Percentiles rank a stretch among this genome's conserved stretches.
These are phyloP conservation scores for Exophiala sideris DNA, from an alignment of 2,329 filamentous ascomycete genomes.

Conservation along the genomic window DNA sequence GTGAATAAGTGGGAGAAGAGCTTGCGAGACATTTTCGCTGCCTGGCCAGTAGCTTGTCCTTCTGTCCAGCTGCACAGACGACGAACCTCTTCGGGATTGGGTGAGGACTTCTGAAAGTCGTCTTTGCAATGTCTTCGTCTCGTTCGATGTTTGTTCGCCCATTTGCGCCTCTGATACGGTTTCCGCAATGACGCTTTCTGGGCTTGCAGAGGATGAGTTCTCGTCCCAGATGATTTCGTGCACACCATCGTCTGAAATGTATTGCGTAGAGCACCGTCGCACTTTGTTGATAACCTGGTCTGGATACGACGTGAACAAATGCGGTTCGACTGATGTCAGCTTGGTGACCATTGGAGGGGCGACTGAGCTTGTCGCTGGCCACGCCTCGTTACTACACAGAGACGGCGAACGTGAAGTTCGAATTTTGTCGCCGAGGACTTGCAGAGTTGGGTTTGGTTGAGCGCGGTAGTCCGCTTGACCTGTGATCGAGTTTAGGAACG, in stretches of 20 bases:
- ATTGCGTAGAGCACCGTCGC: constrained; percentile 25
- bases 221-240: constrained; percentile 29
- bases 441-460: not conserved
- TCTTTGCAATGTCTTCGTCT: constrained; percentile 17
- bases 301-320: constrained; percentile 1
- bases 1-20: not conserved
- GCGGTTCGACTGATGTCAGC: constrained; percentile 14
- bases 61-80: constrained; percentile 2
- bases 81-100: constrained; percentile 12
- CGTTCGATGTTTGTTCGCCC: constrained; percentile 11
- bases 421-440: not conserved
- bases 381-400: constrained; percentile 8
- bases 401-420: constrained; percentile 4
- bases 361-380: constrained; percentile 12
- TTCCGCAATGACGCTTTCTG: constrained; percentile 4
- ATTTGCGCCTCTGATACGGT: constrained; percentile 3
- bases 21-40: constrained; percentile 4
- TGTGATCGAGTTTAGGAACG: constrained; percentile 22
- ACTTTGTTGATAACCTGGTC: constrained; percentile 1
- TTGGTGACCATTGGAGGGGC: constrained; percentile 23
- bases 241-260: constrained; percentile 19
- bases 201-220: constrained; percentile 14
- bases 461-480: constrained; percentile 1
- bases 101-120: constrained; percentile 16
- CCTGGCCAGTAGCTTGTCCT: constrained; percentile 7